Base-by-base conservation (phyloP, 768 basidiomycete species). In the Dioszegia hungarica region DNA sequence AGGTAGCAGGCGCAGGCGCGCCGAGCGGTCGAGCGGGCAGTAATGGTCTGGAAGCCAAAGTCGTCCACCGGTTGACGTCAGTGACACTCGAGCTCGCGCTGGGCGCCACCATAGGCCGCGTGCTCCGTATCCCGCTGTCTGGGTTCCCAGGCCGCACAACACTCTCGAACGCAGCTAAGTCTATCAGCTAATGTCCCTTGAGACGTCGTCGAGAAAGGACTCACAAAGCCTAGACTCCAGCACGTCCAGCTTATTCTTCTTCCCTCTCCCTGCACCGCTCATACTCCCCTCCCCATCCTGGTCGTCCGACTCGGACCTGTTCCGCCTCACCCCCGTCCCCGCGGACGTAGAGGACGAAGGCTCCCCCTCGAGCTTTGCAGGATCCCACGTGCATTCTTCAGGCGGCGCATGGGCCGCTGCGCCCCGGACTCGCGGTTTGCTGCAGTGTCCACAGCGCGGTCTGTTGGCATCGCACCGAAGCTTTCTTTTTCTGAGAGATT, bases 301-400 rank as follows among this genome's bases (percentile, higher is more conserved):
- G 58, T 51, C 49, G 22, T 5, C 17, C 28, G 49, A 51, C 2
- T 9, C 1, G 3, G 49, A 51, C 24, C 49, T 15, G 20, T 51
- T 34, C 34, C 49, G 33, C 12, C 34, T 22, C 8, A n/a, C 27
- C 8, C 10, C 10, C 34, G 34, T 36, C 10, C 34, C 34, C 9
- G 34, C 17, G 34, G n/a, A n/a, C n/a, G 34, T 36, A 17, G 34
- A 36, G 34, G 34, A 36, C 20, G 43, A 20, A 5, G 43, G 24
- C 9, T 8, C 5, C 19, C 3, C 11, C 12, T 46, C 45, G 2
- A 22, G 49, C 3, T 36, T 2, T 40, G 4, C 47, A 19, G 62
- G 63, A 44, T 72, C 70, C 70, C 70, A 72, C 17, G 65, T 65
- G 56, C 70, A 72, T 19, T 51, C 14, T 19, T 63, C 64, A 20